phyloP scores from a whole-genome alignment of 805 yeast species.

The Metschnikowia amazonensis region DNA sequence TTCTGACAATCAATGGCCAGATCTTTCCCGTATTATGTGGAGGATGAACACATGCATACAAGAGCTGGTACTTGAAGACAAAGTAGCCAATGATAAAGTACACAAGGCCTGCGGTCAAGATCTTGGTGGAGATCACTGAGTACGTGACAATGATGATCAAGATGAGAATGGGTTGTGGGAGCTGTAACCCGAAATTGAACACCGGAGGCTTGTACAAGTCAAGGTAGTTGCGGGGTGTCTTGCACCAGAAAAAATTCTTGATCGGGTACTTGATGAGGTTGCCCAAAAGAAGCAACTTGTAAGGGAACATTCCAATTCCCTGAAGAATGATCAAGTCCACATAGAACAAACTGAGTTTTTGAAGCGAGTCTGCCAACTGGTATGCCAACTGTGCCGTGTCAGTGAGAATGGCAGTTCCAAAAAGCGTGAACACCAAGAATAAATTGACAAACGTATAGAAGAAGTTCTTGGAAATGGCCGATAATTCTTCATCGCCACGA shows the following conservation, averaged over 20 bases:
- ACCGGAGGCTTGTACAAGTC: constrained; percentile 81
- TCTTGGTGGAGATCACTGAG: constrained; percentile 85
- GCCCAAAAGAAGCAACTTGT: constrained; percentile 77
- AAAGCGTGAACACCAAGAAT: constrained; percentile 89
- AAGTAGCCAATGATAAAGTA: constrained; percentile 84
- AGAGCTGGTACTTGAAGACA: constrained; percentile 85
- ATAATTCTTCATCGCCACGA: constrained; percentile 86
- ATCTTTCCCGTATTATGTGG: constrained; percentile 96
- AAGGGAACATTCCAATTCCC: constrained; percentile 88
- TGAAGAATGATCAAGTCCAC: constrained; percentile 80
- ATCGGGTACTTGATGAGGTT: constrained; percentile 68
- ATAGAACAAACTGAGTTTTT: constrained; percentile 79
- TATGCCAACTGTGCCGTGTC: constrained; percentile 89
- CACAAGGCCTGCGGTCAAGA: constrained; percentile 75
- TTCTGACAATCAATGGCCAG: constrained; percentile 85
- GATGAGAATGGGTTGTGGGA: constrained; percentile 88
- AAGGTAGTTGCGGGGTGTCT: constrained; percentile 79
- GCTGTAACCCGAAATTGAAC: constrained; percentile 84
- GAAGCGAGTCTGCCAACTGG: constrained; percentile 76
- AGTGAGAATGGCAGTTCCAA: constrained; percentile 85
- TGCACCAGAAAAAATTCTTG: constrained; percentile 53
- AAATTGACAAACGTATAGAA: constrained; percentile 91
- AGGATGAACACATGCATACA: constrained; percentile 89
- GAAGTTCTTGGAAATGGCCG: constrained; percentile 87
- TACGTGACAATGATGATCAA: constrained; percentile 81